Conservation (phyloP, 768 basidiomycete genomes). For the Cubamyces lactineus region DNA sequence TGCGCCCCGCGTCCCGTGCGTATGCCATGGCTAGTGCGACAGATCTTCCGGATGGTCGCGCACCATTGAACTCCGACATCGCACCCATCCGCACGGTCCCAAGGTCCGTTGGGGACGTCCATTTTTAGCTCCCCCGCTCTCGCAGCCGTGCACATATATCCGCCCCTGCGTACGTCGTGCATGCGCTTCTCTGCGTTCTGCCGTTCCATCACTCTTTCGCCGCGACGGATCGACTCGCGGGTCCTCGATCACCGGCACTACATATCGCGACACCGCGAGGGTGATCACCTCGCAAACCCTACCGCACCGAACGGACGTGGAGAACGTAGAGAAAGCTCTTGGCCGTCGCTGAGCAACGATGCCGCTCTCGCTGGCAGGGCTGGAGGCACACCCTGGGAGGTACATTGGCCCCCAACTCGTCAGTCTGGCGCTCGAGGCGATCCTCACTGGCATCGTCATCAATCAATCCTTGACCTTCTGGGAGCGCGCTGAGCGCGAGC, state of each 20-base stretch:
- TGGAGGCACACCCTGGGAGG: conserved; percentile 24
- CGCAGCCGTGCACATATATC: conserved; percentile 19
- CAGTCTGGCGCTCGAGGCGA: conserved; percentile 25
- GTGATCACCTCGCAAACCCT: too few species aligned
- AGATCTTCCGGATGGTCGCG: conserved; percentile 1
- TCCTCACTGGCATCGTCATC: conserved; percentile 33
- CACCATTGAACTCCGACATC: conserved; percentile 1
- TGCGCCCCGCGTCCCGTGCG: conserved; percentile 1
- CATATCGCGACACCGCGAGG: too few species aligned
- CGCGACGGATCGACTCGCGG: background rate
- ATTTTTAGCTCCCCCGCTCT: conserved; percentile 17
- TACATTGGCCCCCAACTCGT: conserved; percentile 32
- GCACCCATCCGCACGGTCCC: conserved; percentile 5
- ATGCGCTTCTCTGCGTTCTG: conserved; percentile 11
- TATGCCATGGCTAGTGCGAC: conserved; percentile 1
- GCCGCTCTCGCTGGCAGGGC: conserved; percentile 23
- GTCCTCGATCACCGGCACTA: background rate
- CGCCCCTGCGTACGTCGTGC: background rate
- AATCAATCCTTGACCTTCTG: conserved; percentile 31
- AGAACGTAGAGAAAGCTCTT: background rate
- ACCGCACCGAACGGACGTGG: background rate
- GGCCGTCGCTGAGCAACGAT: conserved; percentile 1
- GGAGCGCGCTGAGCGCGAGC: conserved; percentile 25
- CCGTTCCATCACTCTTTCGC: conserved; percentile 8
- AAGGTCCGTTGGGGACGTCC: background rate